Conservation (phyloP, 495 filamentous ascomycete species). For the Xylaria cubensis region DNA sequence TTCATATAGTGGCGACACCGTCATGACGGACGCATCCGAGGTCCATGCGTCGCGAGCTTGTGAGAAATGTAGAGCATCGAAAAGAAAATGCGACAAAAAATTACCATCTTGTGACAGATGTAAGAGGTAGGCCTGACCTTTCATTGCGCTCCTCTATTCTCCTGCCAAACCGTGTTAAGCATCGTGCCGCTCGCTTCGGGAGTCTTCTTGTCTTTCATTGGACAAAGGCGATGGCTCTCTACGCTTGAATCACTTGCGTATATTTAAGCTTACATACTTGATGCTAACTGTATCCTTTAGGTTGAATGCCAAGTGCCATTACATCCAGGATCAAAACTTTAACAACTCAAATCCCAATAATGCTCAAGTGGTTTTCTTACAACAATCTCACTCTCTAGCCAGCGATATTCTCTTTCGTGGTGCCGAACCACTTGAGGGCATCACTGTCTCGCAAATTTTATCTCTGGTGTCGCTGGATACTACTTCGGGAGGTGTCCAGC, state of each 20-base stretch:
- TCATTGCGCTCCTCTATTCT: not conserved
- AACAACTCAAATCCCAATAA: constrained; percentile 27
- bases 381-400: constrained; percentile 34
- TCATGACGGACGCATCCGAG: constrained; percentile 29
- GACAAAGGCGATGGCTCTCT: not conserved
- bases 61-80: constrained; percentile 44
- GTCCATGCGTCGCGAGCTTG: constrained; percentile 40
- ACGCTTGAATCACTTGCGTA: not conserved
- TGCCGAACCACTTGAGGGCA: constrained; percentile 38
- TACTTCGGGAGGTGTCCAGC: constrained; percentile 25
- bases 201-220: not conserved
- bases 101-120: constrained; percentile 42
- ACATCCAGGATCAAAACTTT: constrained; percentile 36
- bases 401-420: constrained; percentile 37
- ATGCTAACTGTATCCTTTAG: constrained; percentile 31
- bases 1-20: constrained; percentile 17
- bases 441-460: constrained; percentile 38
- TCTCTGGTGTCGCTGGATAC: constrained; percentile 35
- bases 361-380: constrained; percentile 38
- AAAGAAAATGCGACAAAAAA: constrained; percentile 46
- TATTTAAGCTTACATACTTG: not conserved
- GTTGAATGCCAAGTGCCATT: constrained; percentile 42
- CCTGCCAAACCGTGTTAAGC: not conserved
- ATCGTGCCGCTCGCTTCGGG: not conserved
- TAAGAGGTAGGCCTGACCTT: constrained; percentile 34